Base-by-base conservation (phyloP, 1,284 basidiomycete species). In the Rhodotorula mucilaginosa region DNA sequence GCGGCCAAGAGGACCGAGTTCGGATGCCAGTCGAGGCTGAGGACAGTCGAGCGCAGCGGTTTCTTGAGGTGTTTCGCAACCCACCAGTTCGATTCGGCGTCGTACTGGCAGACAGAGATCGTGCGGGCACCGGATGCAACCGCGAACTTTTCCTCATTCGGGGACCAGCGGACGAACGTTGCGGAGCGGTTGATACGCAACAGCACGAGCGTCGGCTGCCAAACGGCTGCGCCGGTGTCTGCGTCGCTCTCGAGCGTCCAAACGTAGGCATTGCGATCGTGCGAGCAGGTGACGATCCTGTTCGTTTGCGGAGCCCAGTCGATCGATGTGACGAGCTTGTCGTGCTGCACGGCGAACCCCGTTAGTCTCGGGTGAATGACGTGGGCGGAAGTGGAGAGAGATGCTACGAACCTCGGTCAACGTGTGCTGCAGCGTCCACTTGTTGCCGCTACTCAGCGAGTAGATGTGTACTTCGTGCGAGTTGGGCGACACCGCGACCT, bases 71-170 rank as follows among this genome's bases (percentile, higher is more conserved):
- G 91, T 81, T 93, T 94, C 29, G 95, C 90, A 3, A 97, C 93
- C 97, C 97, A 99, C 97, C 97, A 99, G 81, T 99, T 92, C 83
- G 93, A 96, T 83, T 97, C 94, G 34, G 91, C 86, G 80, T 97
- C 94, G 80, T 96, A 97, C 23, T 91, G 94, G 81, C 94, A 97
- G 62, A 97, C 87, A 16, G 93, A 92, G 78, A 97, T 94, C 51
- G 93, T 90, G 56, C 94, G 91, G 12, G 97, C 95, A 74, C 97
- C 97, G 72, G 91, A 94, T 5, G 94, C 96, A 39, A 99, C 97
- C 5, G 97, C 97, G 81, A 99, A 99, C 83, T 99, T 99, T 83
- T 97, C 92, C 83, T 99, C 97, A 78, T 90, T 89, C 2, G 97
- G 97, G 80, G 90, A 93, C 97, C 97, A 99, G 75, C 91, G 87